Evolutionary conservation across 202 grass and related monocot species (phyloP).

Genomic region (Alloteropsis angusta): DNA sequence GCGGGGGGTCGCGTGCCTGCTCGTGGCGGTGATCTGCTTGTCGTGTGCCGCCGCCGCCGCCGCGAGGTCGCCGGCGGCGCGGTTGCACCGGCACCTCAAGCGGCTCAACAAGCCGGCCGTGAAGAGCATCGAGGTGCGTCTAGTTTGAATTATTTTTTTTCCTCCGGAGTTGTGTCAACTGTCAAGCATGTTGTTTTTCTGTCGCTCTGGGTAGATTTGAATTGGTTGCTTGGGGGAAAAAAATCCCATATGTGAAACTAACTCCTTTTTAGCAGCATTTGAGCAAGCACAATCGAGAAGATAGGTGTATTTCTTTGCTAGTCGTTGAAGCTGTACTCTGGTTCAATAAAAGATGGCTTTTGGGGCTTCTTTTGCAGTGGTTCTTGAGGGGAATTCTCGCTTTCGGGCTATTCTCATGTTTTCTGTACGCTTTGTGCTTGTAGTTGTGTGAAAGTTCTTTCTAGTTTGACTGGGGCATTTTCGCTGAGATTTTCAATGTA

Average conservation of each 20-base stretch:
- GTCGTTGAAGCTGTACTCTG: neutral
- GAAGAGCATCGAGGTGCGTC: slow-evolving; percentile 77
- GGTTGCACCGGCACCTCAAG: slow-evolving; percentile 74
- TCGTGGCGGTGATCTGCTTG: slow-evolving; percentile 52
- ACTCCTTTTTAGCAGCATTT: slow-evolving; percentile 4
- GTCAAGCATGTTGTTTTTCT: neutral
- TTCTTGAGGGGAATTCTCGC: slow-evolving; percentile 19
- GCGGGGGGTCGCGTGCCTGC: slow-evolving; percentile 26
- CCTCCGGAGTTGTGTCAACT: neutral
- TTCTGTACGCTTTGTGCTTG: neutral
- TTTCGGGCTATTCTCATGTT: neutral
- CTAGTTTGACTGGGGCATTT: neutral
- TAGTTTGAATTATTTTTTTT: too few species aligned
- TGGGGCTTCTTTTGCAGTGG: neutral
- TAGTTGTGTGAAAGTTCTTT: neutral
- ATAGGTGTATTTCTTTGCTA: neutral
- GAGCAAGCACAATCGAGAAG: neutral
- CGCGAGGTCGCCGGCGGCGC: slow-evolving; percentile 31
- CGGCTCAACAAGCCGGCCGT: slow-evolving; percentile 78
- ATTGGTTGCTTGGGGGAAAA: neutral
- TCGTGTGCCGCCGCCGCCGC: slow-evolving; percentile 36
- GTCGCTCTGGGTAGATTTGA: slow-evolving; percentile 24
- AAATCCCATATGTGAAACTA: too few species aligned
- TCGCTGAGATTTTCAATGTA: neutral
- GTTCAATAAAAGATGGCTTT: slow-evolving; percentile 13